Evolutionary conservation across 176 grass and related monocot genomes (phyloP), one percentile per base, ranked within the genome.

Genomic region (Elaeis guineensis): DNA sequence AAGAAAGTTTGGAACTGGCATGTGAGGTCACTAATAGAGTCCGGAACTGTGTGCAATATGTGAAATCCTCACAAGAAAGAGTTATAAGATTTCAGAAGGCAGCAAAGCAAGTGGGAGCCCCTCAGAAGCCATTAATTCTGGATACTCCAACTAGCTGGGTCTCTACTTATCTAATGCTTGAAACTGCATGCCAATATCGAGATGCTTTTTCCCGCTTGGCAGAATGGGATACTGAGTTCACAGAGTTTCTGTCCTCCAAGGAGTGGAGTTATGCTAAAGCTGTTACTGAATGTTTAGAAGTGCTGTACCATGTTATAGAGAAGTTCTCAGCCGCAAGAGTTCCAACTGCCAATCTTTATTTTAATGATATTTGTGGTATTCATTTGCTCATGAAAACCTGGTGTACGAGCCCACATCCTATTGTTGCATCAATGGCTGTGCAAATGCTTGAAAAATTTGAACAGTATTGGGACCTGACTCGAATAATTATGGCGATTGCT

Each of bases 351-450:
- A 97, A 89, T 52, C 76, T 97, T 53, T 91, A 90, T 74, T 97
- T 97, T 44, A 97, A 91, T 78, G 93, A 97, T 65, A 82, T 97
- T 61, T 97, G 93, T 67, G 93, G 80, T 52, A 85, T 97, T 44
- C 87, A 97, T 83, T 57, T 91, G 44, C 84, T 97, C 79, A 75
- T 97, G 62, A 97, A 88, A 75, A 97, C 84, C 16, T 89, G 84
- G 87, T 55, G 67, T 63, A 83, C 69, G 59, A 91, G 78, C 69
- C 75, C 80, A 54, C 90, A 85, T 44, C 79, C 84, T 75, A 74
- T 81, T 69, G 79, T 91, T 75, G 87, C 84, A 15, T 79, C 83
- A 21, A 66, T 97, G 67, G 93, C 93, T 63, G 67, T 52, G 50
- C 70, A 79, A 70, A 92, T 97, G 93, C 76, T 97, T 52, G 75